Evolutionary conservation across 1,284 basidiomycete genomes (phyloP), one percentile per base, ranked within the genome.

Genomic region (Ustilago bromivora): DNA sequence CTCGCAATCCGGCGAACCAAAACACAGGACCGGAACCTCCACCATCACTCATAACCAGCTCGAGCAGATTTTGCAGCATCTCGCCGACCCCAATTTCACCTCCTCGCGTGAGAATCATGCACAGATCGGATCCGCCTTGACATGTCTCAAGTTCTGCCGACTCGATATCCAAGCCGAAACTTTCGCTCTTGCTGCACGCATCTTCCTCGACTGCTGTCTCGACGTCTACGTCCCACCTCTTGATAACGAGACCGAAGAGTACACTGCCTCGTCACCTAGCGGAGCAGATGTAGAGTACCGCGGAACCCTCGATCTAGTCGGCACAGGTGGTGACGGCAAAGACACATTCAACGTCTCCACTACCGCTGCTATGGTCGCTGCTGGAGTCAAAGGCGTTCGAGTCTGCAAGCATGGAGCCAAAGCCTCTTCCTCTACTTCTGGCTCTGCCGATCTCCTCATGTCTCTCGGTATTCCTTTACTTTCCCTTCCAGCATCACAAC

Each of bases 341-440:
- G 94, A 98, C 83, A 93, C 96, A 0, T 99, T 96, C 89, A 98
- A 99, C 86, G 96, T 98, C 52, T 96, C 94, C 82, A 98, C 96
- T 0, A 93, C 95, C 0, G 96, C 96, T 2, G 95, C 91, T 4
- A 91, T 99, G 70, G 94, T 99, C 19, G 96, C 96, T 31, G 95
- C 95, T 19, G 96, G 96, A 15, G 94, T 95, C 0, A 76, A 73
- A 2, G 96, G 96, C 15, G 93, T 94, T 1, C 89, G 94, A 58
- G 94, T 98, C 0, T 92, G 95, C 87, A 98, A 98, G 95, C 96
- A 98, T 86, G 96, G 96, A 17, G 94, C 92, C 76, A 90, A 92
- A 84, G 96, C 96, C 1, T 95, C 95, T 0, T 98, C 96, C 0
- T 98, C 96, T 0, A 91, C 93, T 0, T 96, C 96, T 0, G 96